A percentile compares a stretch with the other conserved stretches of the same genome.
phyloP scores from a whole-genome alignment of 2,329 filamentous ascomycete genomes.

The Trichoderma pleuroti region DNA sequence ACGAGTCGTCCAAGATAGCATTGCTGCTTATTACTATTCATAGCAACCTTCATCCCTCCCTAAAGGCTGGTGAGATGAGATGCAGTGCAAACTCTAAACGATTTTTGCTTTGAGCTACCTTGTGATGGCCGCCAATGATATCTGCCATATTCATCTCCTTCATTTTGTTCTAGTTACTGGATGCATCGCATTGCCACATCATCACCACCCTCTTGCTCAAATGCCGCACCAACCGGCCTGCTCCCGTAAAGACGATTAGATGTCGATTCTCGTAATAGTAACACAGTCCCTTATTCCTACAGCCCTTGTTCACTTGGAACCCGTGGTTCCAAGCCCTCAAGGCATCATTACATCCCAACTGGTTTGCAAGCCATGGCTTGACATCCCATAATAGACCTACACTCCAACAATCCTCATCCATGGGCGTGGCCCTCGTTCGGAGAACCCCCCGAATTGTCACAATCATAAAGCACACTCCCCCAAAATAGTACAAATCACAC shows the following conservation, averaged over 20 bases:
- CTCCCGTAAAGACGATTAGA: neutral
- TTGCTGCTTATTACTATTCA: neutral
- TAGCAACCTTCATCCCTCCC: neutral
- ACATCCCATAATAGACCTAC: neutral
- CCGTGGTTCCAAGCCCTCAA: neutral
- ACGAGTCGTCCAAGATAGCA: neutral
- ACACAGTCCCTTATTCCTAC: slow-evolving; percentile 5
- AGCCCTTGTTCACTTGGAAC: neutral
- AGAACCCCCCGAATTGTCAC: neutral
- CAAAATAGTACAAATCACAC: no score
- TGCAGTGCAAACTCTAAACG: neutral
- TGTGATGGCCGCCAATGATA: neutral
- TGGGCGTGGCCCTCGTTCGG: neutral
- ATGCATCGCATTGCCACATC: neutral
- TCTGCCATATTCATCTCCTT: neutral
- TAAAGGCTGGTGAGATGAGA: neutral
- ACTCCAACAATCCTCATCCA: neutral
- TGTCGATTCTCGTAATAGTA: neutral
- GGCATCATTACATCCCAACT: neutral
- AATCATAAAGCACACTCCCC: neutral
- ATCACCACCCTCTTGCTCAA: neutral
- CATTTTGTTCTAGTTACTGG: neutral
- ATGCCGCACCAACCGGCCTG: neutral
- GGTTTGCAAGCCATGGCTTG: neutral
- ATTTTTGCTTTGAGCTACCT: neutral